These are phyloP conservation scores for Coffea eugenioides DNA, from an alignment of 257 asterid genomes.

Conservation along the genomic window DNA sequence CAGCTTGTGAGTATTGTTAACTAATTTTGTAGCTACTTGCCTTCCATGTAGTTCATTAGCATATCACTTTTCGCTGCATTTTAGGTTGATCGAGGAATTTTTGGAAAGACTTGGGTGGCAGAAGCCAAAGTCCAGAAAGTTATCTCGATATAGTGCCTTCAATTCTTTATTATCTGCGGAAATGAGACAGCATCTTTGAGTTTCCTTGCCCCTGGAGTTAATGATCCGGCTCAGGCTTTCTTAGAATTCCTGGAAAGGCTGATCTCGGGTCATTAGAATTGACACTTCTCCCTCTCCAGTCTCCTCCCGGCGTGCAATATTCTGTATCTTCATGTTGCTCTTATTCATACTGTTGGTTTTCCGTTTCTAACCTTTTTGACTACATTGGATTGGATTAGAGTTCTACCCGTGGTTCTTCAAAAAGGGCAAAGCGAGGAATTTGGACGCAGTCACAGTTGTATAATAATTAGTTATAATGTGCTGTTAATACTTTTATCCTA, in stretches of 20 bases:
- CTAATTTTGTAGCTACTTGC: neutral
- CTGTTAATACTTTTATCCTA: neutral
- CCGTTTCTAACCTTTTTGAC: no score
- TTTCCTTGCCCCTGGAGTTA: neutral
- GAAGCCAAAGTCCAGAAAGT: constrained; percentile 38
- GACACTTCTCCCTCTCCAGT: neutral
- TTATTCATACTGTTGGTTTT: neutral
- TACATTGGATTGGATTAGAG: neutral
- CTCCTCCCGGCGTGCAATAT: neutral
- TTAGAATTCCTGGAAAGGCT: neutral
- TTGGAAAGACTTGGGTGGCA: constrained; percentile 55
- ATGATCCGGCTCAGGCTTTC: no score
- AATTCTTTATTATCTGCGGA: constrained; percentile 18
- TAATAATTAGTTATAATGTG: neutral
- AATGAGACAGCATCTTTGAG: constrained; percentile 1
- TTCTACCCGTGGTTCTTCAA: neutral
- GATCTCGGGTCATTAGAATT: neutral
- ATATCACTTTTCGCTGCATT: neutral
- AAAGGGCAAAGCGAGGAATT: neutral
- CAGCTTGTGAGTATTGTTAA: constrained; percentile 60
- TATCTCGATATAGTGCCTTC: constrained; percentile 19
- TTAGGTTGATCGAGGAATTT: constrained; percentile 86
- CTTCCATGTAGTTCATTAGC: neutral
- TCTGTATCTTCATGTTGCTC: neutral
- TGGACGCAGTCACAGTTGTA: neutral